Conservation (phyloP, 2,329 filamentous ascomycete genomes). For the Davidsoniella neocaledoniae region DNA sequence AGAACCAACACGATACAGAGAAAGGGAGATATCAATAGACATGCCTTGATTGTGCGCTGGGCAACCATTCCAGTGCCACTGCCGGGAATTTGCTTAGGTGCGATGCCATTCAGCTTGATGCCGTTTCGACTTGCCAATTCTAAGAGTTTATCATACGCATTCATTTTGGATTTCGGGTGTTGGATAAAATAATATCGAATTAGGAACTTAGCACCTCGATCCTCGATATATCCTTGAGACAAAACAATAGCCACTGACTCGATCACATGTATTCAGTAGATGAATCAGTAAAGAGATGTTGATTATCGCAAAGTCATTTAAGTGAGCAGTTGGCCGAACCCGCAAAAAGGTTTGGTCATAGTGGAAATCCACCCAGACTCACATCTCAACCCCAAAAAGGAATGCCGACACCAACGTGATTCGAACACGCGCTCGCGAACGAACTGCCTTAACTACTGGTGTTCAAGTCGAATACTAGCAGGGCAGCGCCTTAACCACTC, state of each 20-base stretch:
- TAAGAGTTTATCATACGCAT: slow-evolving; percentile 33
- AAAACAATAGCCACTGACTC: neutral
- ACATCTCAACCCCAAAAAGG: neutral
- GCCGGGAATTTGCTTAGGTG: slow-evolving; percentile 48
- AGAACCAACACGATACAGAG: neutral
- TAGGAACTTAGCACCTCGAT: neutral
- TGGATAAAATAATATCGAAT: neutral
- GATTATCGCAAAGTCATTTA: neutral
- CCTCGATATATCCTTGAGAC: neutral
- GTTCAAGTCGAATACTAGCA: neutral
- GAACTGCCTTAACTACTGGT: slow-evolving; percentile 3
- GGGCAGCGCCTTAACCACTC: slow-evolving; percentile 13
- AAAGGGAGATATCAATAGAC: slow-evolving; percentile 8
- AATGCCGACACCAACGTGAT: slow-evolving; percentile 13
- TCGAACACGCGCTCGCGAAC: slow-evolving; percentile 13
- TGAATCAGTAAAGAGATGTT: neutral
- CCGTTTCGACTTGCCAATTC: slow-evolving; percentile 51
- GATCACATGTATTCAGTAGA: neutral
- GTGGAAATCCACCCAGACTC: too few relatives aligned
- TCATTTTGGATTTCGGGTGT: neutral
- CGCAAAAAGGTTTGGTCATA: too few relatives aligned
- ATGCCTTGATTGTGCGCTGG: slow-evolving; percentile 46
- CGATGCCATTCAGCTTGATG: slow-evolving; percentile 49
- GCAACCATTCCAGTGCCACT: slow-evolving; percentile 67
- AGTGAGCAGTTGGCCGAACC: neutral